Conservation (phyloP, 2,329 filamentous ascomycete species). For the Aspergillus floridensis region DNA sequence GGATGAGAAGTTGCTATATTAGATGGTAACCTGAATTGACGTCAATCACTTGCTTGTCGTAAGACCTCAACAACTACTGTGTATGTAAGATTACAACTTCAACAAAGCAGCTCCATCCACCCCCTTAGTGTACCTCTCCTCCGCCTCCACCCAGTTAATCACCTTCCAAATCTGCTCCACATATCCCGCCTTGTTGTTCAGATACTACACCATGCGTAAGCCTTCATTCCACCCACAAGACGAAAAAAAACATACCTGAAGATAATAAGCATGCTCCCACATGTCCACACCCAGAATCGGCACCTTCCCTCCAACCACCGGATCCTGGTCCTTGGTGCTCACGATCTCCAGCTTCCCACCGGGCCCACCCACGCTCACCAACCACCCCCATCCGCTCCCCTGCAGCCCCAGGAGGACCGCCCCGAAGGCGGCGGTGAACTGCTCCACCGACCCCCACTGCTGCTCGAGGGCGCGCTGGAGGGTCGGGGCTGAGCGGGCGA, state of each 20-base stretch:
- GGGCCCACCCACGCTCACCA: constrained; percentile 59
- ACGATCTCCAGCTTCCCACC: constrained; percentile 65
- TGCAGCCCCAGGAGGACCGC: constrained; percentile 68
- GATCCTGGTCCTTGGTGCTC: constrained; percentile 85
- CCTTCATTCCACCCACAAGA: background rate
- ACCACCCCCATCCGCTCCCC: constrained; percentile 86
- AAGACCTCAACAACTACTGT: no score
- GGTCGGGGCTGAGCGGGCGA: constrained; percentile 54
- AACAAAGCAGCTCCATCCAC: constrained; percentile 22
- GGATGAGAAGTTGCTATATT: no score
- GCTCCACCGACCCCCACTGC: constrained; percentile 66
- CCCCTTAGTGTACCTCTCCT: constrained; percentile 57
- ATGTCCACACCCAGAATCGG: constrained; percentile 83
- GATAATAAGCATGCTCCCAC: constrained; percentile 92
- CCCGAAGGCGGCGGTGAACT: constrained; percentile 66
- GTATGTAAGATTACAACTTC: constrained; percentile 23
- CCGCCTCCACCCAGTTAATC: constrained; percentile 85
- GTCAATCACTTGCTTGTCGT: no score
- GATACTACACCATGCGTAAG: constrained; percentile 57
- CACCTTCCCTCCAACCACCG: constrained; percentile 66
- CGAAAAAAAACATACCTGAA: constrained; percentile 57
- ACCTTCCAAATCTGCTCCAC: constrained; percentile 89
- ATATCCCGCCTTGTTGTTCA: constrained; percentile 93
- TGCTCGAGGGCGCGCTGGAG: constrained; percentile 61
- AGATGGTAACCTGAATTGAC: no score